Percentiles rank a stretch among this genome's conserved stretches.
Evolutionary conservation across 2,329 filamentous ascomycete genomes (phyloP).

Genomic region (Coniosporium tulheliwenetii): DNA sequence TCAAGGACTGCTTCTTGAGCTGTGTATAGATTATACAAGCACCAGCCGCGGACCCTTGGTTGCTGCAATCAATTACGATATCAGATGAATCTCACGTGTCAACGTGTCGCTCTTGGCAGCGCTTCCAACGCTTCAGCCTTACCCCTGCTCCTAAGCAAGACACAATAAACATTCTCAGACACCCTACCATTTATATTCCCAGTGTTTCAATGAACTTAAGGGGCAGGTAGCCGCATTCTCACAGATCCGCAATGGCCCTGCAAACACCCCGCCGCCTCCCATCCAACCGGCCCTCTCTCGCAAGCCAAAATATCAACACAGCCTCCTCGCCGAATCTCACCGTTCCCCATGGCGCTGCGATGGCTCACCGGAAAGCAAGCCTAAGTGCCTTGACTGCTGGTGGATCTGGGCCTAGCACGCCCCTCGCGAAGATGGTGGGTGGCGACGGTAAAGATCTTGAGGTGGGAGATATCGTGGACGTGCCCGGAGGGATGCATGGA

Average conservation of each 20-base stretch:
- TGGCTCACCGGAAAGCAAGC: constrained; percentile 51
- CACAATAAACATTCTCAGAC: too few species aligned
- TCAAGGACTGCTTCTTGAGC: too few species aligned
- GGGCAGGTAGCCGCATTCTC: too few species aligned
- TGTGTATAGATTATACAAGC: too few species aligned
- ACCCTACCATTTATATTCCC: too few species aligned
- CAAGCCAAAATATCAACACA: constrained; percentile 15
- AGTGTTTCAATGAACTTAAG: too few species aligned
- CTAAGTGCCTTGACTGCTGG: constrained; percentile 49
- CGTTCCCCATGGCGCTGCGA: constrained; percentile 24
- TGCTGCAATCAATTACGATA: too few species aligned
- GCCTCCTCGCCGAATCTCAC: constrained; percentile 27
- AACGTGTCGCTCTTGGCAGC: neutral
- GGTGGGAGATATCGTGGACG: constrained; percentile 74
- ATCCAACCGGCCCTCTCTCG: constrained; percentile 22
- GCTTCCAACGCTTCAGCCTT: neutral
- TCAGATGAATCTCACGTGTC: neutral
- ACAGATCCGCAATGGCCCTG: constrained; percentile 17
- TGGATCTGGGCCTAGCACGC: constrained; percentile 26
- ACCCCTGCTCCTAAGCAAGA: neutral
- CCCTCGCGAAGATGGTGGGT: constrained; percentile 26
- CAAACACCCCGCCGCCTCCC: constrained; percentile 25
- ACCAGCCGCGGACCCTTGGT: too few species aligned
- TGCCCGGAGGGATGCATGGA: constrained; percentile 85
- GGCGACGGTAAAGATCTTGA: constrained; percentile 39